phyloP scores from a whole-genome alignment of 345 rosid species.

The Pistacia atlantica region DNA sequence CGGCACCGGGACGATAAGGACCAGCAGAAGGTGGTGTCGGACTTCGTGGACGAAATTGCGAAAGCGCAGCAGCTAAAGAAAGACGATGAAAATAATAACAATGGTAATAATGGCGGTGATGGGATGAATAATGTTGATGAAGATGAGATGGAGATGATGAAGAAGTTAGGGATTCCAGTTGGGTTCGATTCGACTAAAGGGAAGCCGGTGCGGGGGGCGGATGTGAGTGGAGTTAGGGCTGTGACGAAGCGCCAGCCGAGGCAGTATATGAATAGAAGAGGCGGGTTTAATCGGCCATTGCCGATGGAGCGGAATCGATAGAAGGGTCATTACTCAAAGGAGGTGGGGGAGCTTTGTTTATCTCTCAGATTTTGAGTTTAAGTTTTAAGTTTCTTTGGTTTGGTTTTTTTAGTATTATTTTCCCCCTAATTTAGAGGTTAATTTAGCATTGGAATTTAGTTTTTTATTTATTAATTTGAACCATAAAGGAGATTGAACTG shows the following conservation, averaged over 20 bases:
- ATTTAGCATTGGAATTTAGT: not conserved
- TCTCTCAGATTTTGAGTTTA: not conserved
- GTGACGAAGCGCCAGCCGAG: constrained; percentile 87
- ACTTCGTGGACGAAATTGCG: constrained; percentile 60
- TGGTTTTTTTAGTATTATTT: not conserved
- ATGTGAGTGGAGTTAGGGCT: constrained; percentile 76
- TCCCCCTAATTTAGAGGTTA: not conserved
- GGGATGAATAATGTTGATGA: constrained; percentile 64
- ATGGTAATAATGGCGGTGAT: constrained; percentile 21
- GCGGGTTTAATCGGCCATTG: constrained; percentile 90
- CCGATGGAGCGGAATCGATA: constrained; percentile 81
- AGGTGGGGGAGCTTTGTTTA: constrained; percentile 2
- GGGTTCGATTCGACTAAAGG: constrained; percentile 96
- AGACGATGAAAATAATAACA: constrained; percentile 23
- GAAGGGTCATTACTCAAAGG: constrained; percentile 3
- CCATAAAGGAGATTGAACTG: too few species aligned
- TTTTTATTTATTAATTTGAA: too few species aligned
- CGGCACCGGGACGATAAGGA: constrained; percentile 55
- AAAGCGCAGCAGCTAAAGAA: constrained; percentile 54
- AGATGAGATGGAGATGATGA: constrained; percentile 60
- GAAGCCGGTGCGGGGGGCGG: constrained; percentile 83
- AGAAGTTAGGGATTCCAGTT: constrained; percentile 84
- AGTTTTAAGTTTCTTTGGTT: not conserved
- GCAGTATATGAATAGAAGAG: constrained; percentile 95
- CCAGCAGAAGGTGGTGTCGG: constrained; percentile 52